Evolutionary conservation across 2,329 filamentous ascomycete species (phyloP).

Genomic region (Penicillium sp.): DNA sequence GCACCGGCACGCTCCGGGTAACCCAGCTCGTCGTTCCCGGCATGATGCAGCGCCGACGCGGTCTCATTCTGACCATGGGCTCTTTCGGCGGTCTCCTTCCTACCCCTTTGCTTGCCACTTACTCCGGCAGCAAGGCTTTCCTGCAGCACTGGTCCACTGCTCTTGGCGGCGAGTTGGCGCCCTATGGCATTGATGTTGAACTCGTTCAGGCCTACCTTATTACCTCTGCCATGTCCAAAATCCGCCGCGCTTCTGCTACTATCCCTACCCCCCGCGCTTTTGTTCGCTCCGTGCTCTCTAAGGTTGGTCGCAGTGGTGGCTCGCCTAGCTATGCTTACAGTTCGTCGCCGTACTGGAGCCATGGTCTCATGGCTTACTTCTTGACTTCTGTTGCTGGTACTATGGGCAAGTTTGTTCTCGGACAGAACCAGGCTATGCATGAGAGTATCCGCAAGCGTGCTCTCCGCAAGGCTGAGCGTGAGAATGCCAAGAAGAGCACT

Average conservation of each 20-base stretch:
- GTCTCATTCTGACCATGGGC: slow-evolving; percentile 93
- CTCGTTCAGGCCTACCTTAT: slow-evolving; percentile 89
- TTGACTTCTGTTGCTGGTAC: slow-evolving; percentile 60
- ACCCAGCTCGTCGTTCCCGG: slow-evolving; percentile 81
- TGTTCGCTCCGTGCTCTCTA: slow-evolving; percentile 71
- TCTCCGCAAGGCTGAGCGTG: slow-evolving; percentile 76
- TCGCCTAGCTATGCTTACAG: slow-evolving; percentile 77
- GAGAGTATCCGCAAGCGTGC: slow-evolving; percentile 76
- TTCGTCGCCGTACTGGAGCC: slow-evolving; percentile 89
- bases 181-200: slow-evolving; percentile 80
- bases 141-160: slow-evolving; percentile 92
- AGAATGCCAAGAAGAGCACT: slow-evolving; percentile 57
- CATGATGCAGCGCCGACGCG: slow-evolving; percentile 77
- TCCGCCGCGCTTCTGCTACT: slow-evolving; percentile 70
- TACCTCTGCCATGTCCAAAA: slow-evolving; percentile 95
- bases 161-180: slow-evolving; percentile 75
- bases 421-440: slow-evolving; percentile 68
- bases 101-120: slow-evolving; percentile 88
- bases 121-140: slow-evolving; percentile 97
- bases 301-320: slow-evolving; percentile 73
- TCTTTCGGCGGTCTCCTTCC: slow-evolving; percentile 92
- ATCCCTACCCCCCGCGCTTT: slow-evolving; percentile 81
- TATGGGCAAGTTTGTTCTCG: slow-evolving; percentile 55
- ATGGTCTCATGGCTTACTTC: slow-evolving; percentile 82
- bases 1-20: slow-evolving; percentile 79